Evolutionary conservation across 1,284 basidiomycete genomes (phyloP), one percentile per base, ranked within the genome.

Genomic region (Rhodofomes roseus): DNA sequence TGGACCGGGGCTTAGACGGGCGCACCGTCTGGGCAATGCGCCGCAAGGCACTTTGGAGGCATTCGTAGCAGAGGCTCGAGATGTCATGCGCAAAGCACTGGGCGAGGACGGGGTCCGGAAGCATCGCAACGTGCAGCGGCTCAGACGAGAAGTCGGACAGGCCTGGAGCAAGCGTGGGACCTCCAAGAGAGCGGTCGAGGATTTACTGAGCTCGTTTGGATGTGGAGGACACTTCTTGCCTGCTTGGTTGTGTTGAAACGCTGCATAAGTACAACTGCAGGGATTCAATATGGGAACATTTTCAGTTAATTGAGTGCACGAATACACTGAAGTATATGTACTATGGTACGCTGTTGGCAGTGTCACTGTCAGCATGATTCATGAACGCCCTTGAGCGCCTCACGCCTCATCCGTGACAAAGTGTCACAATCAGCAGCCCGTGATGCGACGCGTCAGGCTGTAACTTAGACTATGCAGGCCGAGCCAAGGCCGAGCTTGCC

Each of bases 21-120:
- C 61, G 27, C 63, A 59, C 40, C 66, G 64, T 25, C 62, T 44
- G 8, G 63, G 62, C 1, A 60, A 60, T 36, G 57, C 58, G 18
- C 60, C 63, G 1, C n/a, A 29, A 2, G 66, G 66, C 0, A 64
- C 64, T 3, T 12, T 60, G n/a, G 62, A 62, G 9, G 62, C 64
- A 14, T 39, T 65, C n/a, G 55, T 57, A n/a, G 41, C 54, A 1
- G 66, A 67, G 46, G 62, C 57, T 16, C 57, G 54, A 18, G 58
- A 61, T 4, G 60, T 65, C 18, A 57, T 67, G 18, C 54, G 55
- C 31, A 60, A 53, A 51, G 64, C 66, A 7, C 65, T 65, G 36
- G 63, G 66, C 12, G 58, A 59, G 29, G 66, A 67, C 41, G 68
- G 68, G 11, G 60, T 27, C 20, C 29, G 40, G 58, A 69, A 66